Conservation (phyloP, 371 early-diverging fungal species). For the Lichtheimia ramosa region DNA sequence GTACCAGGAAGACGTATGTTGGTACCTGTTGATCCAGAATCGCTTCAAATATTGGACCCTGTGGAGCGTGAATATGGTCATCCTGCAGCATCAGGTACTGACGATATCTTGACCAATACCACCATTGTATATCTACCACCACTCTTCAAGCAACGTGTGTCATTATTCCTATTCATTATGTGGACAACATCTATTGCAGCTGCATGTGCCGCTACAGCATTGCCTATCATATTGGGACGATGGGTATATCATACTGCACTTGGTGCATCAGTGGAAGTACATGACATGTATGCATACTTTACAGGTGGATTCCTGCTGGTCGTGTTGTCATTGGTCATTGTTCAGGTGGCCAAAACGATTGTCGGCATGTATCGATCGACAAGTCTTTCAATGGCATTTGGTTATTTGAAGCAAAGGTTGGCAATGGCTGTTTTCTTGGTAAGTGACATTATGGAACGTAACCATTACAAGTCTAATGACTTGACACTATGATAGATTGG, state of each 20-base stretch:
- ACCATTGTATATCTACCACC: conserved; percentile 70
- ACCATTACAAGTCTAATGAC: too few relatives aligned
- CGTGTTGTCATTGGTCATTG: neutral
- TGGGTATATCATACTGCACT: conserved; percentile 29
- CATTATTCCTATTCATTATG: conserved; percentile 51
- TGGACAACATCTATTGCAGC: conserved; percentile 50
- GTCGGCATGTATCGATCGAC: neutral
- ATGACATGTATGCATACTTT: conserved; percentile 58
- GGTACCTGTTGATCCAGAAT: conserved; percentile 57
- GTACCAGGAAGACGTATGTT: conserved; percentile 67
- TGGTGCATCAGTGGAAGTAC: conserved; percentile 26
- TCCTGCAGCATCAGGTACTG: conserved; percentile 42
- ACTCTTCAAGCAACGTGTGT: conserved; percentile 51
- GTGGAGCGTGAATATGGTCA: conserved; percentile 47
- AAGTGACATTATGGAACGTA: neutral
- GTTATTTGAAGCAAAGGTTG: neutral
- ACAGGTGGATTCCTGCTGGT: conserved; percentile 20
- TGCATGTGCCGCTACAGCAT: conserved; percentile 31
- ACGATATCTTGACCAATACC: conserved; percentile 38
- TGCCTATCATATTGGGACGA: conserved; percentile 52
- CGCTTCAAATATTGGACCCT: conserved; percentile 50
- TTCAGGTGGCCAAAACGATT: neutral
- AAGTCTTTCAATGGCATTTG: neutral
- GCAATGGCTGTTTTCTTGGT: neutral
- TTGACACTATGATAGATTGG: neutral